phyloP scores from a whole-genome alignment of 108 stramenopile species.

The Cyclostephanos invisitatus region DNA sequence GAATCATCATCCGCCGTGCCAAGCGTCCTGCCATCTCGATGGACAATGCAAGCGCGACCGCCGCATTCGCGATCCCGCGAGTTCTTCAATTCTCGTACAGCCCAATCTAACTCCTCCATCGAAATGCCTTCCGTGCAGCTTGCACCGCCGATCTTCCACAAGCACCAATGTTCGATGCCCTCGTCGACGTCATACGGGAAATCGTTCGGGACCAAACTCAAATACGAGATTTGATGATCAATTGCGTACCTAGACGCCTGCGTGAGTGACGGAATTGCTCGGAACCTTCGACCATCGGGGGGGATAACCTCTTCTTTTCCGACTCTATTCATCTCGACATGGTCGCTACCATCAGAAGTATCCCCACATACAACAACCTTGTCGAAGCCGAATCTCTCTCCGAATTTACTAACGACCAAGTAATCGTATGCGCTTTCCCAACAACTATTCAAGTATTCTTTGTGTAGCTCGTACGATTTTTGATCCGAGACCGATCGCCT shows the following conservation, averaged over 20 bases:
- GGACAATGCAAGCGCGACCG: slow-evolving; percentile 32
- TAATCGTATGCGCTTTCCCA: slow-evolving; percentile 51
- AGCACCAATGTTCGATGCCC: slow-evolving; percentile 68
- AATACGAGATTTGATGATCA: slow-evolving; percentile 22
- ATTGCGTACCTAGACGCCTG: slow-evolving; percentile 34
- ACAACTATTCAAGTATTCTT: slow-evolving; percentile 17
- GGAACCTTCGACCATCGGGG: slow-evolving; percentile 19
- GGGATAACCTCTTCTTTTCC: neutral
- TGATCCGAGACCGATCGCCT: slow-evolving; percentile 25
- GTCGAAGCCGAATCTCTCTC: slow-evolving; percentile 41
- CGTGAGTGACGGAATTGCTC: slow-evolving; percentile 32
- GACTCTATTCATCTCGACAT: neutral
- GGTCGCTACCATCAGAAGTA: neutral
- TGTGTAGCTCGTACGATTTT: slow-evolving; percentile 28
- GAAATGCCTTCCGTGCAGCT: slow-evolving; percentile 29
- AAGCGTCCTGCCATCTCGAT: neutral
- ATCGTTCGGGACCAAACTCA: slow-evolving; percentile 63
- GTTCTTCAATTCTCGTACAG: slow-evolving; percentile 26
- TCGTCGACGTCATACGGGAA: slow-evolving; percentile 70
- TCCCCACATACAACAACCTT: slow-evolving; percentile 16
- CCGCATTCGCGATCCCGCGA: slow-evolving; percentile 7
- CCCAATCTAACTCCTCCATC: slow-evolving; percentile 35
- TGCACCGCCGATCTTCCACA: slow-evolving; percentile 74
- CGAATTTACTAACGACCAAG: slow-evolving; percentile 39
- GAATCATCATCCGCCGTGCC: neutral